Base-by-base conservation (phyloP, 208 protist genomes). In the Herpetomonas tarakana region DNA sequence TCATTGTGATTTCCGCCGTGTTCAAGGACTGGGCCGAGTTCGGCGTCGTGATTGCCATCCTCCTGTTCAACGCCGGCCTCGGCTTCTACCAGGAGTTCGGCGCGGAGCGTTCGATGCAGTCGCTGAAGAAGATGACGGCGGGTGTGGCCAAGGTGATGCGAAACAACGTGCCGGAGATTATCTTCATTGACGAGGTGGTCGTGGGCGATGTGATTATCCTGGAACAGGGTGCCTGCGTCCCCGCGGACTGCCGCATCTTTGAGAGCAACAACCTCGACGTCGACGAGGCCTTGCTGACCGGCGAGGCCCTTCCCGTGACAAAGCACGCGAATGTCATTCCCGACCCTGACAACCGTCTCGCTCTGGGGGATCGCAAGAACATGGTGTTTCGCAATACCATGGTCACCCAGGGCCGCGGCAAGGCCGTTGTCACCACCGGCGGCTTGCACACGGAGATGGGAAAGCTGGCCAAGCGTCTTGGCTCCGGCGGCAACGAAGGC, bases 131-230 rank as follows among this genome's bases (percentile, higher is more conserved):
- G 65, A 92, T 96, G 86, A 93, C 87, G 26, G 73, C 81, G 0
- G 84, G 88, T 61, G 81, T 75, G 54, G 83, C 86, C 11, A 93
- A 94, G 54, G 96, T 98, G 39, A 72, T 98, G 51, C 89, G 98
- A 56, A 85, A 91, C 58, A 97, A 96, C 19, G 55, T 86, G n/a
- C 63, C 78, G 0, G 65, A 79, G 44, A 82, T 92, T 45, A 86
- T 99, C 53, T 94, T 91, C 41, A 88, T 97, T 50, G 83, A 91
- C 60, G 96, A 99, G 53, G 74, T 99, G 0, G 72, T 96, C 18
- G 94, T 99, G 16, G 98, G 98, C 52, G 98, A 99, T 68, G 65
- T 99, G 46, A 73, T 99, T 21, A 73, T 86, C 47, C 69, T 99
- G 9, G 79, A 91, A 26, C 74, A 88, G 45, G 98, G 98, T 46